Evolutionary conservation across 139 green algal genomes (phyloP).

Genomic region (Micromonas commoda): DNA sequence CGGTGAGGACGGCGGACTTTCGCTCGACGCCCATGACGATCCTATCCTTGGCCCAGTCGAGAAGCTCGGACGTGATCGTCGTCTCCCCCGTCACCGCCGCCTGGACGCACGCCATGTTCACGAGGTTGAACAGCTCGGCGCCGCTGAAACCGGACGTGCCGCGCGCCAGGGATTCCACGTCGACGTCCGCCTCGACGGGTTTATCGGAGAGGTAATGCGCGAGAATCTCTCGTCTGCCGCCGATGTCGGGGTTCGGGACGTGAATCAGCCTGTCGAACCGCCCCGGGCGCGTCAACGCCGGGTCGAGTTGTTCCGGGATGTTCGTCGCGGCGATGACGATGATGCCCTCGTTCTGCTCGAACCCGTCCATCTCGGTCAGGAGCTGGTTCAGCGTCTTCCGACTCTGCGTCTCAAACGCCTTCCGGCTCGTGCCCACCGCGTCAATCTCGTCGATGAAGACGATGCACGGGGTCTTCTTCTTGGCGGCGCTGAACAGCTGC

Average conservation of each 20-base stretch:
- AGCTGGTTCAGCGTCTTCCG: slow-evolving; percentile 99
- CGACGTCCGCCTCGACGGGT: slow-evolving; percentile 49
- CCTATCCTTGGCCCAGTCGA: slow-evolving; percentile 64
- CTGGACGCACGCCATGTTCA: slow-evolving; percentile 92
- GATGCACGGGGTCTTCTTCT: slow-evolving; percentile 89
- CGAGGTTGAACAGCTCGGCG: slow-evolving; percentile 73
- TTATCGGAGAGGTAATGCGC: slow-evolving; percentile 61
- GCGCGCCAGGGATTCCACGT: slow-evolving; percentile 67
- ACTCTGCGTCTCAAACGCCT: slow-evolving; percentile 66
- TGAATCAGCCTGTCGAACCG: slow-evolving; percentile 89
- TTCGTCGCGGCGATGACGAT: slow-evolving; percentile 96
- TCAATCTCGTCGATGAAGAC: slow-evolving; percentile 99
- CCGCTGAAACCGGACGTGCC: slow-evolving; percentile 84
- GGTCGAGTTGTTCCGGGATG: slow-evolving; percentile 89
- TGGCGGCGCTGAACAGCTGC: slow-evolving; percentile 78
- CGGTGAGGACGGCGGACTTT: slow-evolving; percentile 82
- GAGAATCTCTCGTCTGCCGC: slow-evolving; percentile 86
- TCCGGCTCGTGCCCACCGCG: slow-evolving; percentile 82
- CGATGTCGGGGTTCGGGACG: slow-evolving; percentile 92
- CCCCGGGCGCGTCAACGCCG: slow-evolving; percentile 80
- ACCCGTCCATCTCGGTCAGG: slow-evolving; percentile 97
- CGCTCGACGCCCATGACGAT: slow-evolving; percentile 98
- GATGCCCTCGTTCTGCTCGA: slow-evolving; percentile 81
- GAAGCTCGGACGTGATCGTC: slow-evolving; percentile 30
- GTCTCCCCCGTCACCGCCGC: slow-evolving; percentile 73